Percentiles rank a stretch among this genome's conserved stretches.
Evolutionary conservation across 169 alveolate genomes (phyloP).

Genomic region (Perkinsus chesapeaki): DNA sequence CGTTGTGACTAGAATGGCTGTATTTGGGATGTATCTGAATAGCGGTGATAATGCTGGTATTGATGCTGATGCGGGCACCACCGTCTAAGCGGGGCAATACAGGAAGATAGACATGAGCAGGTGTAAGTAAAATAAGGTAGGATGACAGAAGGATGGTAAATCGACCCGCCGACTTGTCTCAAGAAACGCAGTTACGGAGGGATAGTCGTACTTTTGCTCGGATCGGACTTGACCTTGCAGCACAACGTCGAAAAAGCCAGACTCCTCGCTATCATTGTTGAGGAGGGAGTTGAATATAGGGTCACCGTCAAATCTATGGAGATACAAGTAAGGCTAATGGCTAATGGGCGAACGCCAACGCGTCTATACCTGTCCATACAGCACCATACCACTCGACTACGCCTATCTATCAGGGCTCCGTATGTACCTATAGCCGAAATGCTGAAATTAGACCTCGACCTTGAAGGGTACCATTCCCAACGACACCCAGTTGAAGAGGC

Average conservation of each 20-base stretch:
- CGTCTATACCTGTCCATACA: constrained; percentile 4
- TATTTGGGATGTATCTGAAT: neutral
- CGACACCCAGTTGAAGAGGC: neutral
- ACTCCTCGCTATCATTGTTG: constrained; percentile 8
- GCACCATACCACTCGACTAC: constrained; percentile 13
- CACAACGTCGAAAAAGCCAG: constrained; percentile 9
- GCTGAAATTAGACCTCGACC: neutral
- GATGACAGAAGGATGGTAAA: no score
- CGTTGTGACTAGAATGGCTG: neutral
- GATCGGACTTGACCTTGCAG: neutral
- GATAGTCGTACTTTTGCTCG: neutral
- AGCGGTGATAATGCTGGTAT: no score
- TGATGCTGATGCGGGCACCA: no score
- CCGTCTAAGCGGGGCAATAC: no score
- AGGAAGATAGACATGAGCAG: no score
- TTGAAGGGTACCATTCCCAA: neutral
- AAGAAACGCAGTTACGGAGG: no score
- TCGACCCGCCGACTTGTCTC: no score
- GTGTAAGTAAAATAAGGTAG: no score
- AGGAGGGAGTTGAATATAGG: constrained; percentile 5
- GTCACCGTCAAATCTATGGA: neutral
- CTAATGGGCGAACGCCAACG: no score
- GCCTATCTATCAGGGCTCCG: constrained; percentile 14
- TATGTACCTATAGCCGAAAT: neutral
- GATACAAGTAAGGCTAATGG: no score